Conservation (phyloP, 1,284 basidiomycete genomes). For the Boletus holoroseus region DNA sequence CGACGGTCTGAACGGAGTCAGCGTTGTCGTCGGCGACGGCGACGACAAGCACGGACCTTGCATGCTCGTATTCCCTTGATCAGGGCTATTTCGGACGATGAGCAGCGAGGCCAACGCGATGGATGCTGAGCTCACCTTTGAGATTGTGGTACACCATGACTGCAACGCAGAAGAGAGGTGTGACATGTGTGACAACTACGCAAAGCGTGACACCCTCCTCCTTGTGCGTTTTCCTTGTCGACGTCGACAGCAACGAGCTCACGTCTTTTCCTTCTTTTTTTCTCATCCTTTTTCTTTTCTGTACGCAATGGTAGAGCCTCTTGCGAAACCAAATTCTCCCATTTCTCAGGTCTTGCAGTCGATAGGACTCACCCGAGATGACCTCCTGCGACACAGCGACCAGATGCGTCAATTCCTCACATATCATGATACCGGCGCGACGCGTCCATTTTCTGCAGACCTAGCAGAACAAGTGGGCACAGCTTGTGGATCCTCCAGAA, state of each 20-base stretch:
- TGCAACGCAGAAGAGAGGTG: constrained; percentile 12
- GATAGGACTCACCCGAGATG: constrained; percentile 66
- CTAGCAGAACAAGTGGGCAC: constrained; percentile 30
- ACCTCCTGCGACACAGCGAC: constrained; percentile 58
- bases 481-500: constrained; percentile 41
- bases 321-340: constrained; percentile 39
- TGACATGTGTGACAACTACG: constrained; percentile 25
- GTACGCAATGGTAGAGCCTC: constrained; percentile 22
- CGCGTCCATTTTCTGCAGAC: constrained; percentile 41
- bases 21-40: constrained; percentile 5
- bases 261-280: neutral
- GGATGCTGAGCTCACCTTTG: constrained; percentile 56
- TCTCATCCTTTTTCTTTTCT: neutral
- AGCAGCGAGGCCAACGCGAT: constrained; percentile 13
- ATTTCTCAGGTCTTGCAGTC: constrained; percentile 61
- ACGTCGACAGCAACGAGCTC: constrained; percentile 20
- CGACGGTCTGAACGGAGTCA: constrained; percentile 72
- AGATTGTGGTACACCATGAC: constrained; percentile 85
- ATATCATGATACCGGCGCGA: constrained; percentile 41
- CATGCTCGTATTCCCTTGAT: constrained; percentile 93
- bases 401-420: constrained; percentile 72
- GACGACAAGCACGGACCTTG: constrained; percentile 55
- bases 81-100: constrained; percentile 54
- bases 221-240: constrained; percentile 13
- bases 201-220: constrained; percentile 17